Conservation (phyloP, 2,329 filamentous ascomycete genomes). For the Thyridium curvatum region DNA sequence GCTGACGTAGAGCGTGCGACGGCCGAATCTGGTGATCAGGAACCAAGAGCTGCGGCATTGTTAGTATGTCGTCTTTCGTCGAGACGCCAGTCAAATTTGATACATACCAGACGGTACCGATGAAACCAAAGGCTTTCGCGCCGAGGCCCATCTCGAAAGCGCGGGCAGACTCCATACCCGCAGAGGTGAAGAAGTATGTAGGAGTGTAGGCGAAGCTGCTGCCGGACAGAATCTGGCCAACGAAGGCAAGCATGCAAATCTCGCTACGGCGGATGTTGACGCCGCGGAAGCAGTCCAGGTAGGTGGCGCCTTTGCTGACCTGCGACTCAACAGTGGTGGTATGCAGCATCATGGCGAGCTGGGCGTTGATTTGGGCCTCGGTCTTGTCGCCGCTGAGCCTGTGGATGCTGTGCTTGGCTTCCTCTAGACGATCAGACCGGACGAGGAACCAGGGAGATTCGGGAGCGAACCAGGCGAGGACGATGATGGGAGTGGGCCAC, state of each 20-base stretch:
- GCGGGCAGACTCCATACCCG: conserved; percentile 19
- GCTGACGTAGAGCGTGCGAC: conserved; percentile 31
- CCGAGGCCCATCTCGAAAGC: conserved; percentile 22
- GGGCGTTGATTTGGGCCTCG: too few species aligned
- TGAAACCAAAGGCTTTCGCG: conserved; percentile 19
- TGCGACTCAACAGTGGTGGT: conserved; percentile 34
- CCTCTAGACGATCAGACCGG: conserved; percentile 25
- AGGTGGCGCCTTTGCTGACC: conserved; percentile 30
- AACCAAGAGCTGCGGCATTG: conserved; percentile 23
- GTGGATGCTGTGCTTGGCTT: conserved; percentile 15
- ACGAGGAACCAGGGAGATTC: conserved; percentile 42
- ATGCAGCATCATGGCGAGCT: conserved; percentile 36
- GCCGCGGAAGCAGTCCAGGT: conserved; percentile 40
- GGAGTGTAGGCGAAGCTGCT: conserved; percentile 30
- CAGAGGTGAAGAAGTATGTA: conserved; percentile 31
- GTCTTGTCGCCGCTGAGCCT: too few species aligned
- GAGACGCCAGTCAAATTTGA: conserved; percentile 16
- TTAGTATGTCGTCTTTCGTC: conserved; percentile 23
- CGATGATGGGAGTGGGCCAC: conserved; percentile 33
- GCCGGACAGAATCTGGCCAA: conserved; percentile 15
- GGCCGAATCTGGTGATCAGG: conserved; percentile 28
- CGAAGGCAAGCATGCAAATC: conserved; percentile 27
- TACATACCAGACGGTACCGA: neutral
- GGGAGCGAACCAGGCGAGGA: conserved; percentile 31
- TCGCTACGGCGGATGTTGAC: conserved; percentile 36